phyloP scores from a whole-genome alignment of 176 grass and related monocot species.

The bread wheat (Triticum aestivum) region IWGSC_CS_RefSeq_v2.1 NC_057798.1:425464791-425465290 shows the following conservation, averaged over 20 bases:
- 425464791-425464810: too few species aligned
- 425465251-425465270: neutral
- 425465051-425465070: conserved; percentile 15
- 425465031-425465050: neutral
- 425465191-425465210: neutral
- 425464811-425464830: too few species aligned
- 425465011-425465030: neutral
- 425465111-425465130: neutral
- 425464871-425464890: too few species aligned
- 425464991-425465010: neutral
- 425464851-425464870: too few species aligned
- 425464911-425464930: too few species aligned
- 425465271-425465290: conserved; percentile 3
- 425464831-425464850: too few species aligned
- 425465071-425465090: neutral
- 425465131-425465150: neutral
- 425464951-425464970: too few species aligned
- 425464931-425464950: too few species aligned
- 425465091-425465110: neutral
- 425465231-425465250: conserved; percentile 19
- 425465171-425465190: neutral
- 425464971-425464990: neutral
- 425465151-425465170: neutral
- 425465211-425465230: neutral
- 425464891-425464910: too few species aligned